These are phyloP conservation scores for Hemileccinum impolitum DNA, from an alignment of 768 basidiomycete species.

Conservation along the genomic window DNA sequence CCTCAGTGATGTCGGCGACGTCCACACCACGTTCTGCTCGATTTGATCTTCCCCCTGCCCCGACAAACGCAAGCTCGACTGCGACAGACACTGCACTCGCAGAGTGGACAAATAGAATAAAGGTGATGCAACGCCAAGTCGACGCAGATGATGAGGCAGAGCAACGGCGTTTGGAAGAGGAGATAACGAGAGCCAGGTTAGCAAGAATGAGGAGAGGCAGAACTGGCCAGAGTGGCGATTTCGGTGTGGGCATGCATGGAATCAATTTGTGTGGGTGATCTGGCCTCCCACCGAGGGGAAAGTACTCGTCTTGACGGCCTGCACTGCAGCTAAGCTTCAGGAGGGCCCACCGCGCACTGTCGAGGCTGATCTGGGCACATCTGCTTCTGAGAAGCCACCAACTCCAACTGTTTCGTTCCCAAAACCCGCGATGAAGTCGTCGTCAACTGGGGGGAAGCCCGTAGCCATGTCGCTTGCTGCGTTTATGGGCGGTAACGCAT, in stretches of 20 bases:
- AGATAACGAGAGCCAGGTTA: constrained; percentile 48
- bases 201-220: constrained; percentile 40
- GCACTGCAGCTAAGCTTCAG: constrained; percentile 21
- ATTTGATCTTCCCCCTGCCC: constrained; percentile 39
- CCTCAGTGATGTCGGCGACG: constrained; percentile 26
- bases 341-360: constrained; percentile 12
- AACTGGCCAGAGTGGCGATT: constrained; percentile 34
- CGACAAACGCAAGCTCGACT: constrained; percentile 14
- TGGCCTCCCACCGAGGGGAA: not conserved
- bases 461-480: constrained; percentile 70
- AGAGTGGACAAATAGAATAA: constrained; percentile 81
- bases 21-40: constrained; percentile 29
- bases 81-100: constrained; percentile 61
- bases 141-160: constrained; percentile 81
- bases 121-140: constrained; percentile 74
- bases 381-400: constrained; percentile 6
- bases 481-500: constrained; percentile 77
- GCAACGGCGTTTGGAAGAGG: constrained; percentile 59
- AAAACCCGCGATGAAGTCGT: constrained; percentile 13
- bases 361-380: constrained; percentile 9
- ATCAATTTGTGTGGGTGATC: constrained; percentile 32
- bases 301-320: constrained; percentile 1
- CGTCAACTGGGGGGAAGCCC: constrained; percentile 23
- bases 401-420: constrained; percentile 5
- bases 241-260: constrained; percentile 37